Evolutionary conservation across 495 filamentous ascomycete species (phyloP), one percentile per base, ranked within the genome.

Genomic region (Penicillium nucicola): DNA sequence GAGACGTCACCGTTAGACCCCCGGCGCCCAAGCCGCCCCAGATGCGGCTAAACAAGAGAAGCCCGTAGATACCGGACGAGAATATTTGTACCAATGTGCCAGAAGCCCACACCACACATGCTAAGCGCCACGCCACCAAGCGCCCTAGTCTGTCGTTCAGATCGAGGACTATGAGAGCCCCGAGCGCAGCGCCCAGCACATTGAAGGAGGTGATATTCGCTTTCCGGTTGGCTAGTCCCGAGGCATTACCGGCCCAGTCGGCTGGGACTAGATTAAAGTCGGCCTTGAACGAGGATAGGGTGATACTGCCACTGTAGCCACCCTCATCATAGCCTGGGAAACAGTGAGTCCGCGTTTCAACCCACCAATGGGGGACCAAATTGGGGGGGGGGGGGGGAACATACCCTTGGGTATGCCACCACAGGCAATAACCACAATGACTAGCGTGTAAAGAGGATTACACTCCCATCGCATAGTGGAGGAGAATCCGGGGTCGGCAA

Each of bases 141-240:
- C 74, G 65, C 11, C 72, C 74, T 0, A 77, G 45, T 14, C 67
- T 64, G 52, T 76, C 74, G 37, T 73, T 76, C 38, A 77, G 43
- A 38, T 65, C 52, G n/a, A 75, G 51, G 11, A 64, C 61, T 31
- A 69, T 46, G 22, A 77, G 42, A 3, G 72, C 70, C 18, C 74
- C 72, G 22, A 75, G 68, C 4, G 70, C 70, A 5, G 74, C 74
- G 1, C 70, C 72, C 39, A 76, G 52, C 0, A 76, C 68, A 44
- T 69, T 69, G 48, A 77, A 77, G 1, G 74, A 77, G 31, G 69
- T 69, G 46, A 77, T 76, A 34, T 77, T 77, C 23, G 72, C 74
- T 28, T 42, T 66, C 10, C 72, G 70, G 50, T 70, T 74, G 11
- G 70, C 67, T 37, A 76, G 53, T 0, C 66, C 72, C 2, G 66